phyloP scores from a whole-genome alignment of 208 protist genomes.

The Leishmania amazonensis region DNA sequence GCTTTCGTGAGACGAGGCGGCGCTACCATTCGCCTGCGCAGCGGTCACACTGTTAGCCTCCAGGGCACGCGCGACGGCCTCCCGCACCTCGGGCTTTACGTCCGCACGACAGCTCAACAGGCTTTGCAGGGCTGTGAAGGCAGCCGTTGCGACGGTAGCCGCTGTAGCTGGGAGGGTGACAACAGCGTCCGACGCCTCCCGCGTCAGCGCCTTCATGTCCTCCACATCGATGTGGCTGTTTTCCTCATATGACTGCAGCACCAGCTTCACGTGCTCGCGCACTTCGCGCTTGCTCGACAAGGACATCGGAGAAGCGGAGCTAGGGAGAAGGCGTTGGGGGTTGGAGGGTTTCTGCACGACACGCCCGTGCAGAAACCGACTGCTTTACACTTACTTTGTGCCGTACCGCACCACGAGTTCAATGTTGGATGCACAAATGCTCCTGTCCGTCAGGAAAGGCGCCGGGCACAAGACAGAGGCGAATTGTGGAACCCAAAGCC shows the following conservation, averaged over 20 bases:
- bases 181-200: slow-evolving; percentile 47
- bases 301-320: slow-evolving; percentile 17
- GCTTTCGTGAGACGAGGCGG: background rate
- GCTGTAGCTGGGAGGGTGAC: slow-evolving; percentile 29
- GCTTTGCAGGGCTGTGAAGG: slow-evolving; percentile 28
- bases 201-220: slow-evolving; percentile 60
- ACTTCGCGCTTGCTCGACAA: slow-evolving; percentile 73
- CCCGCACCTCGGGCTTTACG: slow-evolving; percentile 13
- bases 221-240: slow-evolving; percentile 60
- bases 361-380: background rate
- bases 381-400: background rate
- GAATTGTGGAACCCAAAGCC: background rate
- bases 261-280: slow-evolving; percentile 57
- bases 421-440: background rate
- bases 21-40: background rate
- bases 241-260: slow-evolving; percentile 53
- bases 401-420: background rate
- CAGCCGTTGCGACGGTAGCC: slow-evolving; percentile 22
- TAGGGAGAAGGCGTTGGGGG: background rate
- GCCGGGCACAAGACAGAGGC: background rate
- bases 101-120: slow-evolving; percentile 22
- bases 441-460: background rate
- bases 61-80: slow-evolving; percentile 14
- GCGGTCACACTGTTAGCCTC: background rate
- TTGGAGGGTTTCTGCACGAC: background rate